Percentiles rank a stretch among this genome's conserved stretches.
Conservation (phyloP, 345 rosid species). For the Salix exigua region DNA sequence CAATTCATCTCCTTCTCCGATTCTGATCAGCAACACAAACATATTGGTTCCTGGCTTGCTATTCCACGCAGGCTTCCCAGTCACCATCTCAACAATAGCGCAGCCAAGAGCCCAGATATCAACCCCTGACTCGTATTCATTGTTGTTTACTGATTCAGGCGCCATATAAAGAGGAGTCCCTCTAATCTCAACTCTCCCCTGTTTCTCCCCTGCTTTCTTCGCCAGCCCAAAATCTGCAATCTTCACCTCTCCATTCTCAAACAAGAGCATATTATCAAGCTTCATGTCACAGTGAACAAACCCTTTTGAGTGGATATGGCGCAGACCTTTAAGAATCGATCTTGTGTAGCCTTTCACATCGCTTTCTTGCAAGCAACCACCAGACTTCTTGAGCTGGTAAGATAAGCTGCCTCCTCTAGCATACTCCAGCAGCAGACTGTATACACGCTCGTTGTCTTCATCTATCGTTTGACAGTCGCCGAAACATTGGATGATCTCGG, state of each 20-base stretch:
- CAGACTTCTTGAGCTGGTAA: slow-evolving; percentile 11
- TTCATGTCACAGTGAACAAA: slow-evolving; percentile 36
- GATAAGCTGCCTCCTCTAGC: slow-evolving; percentile 29
- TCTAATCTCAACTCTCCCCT: slow-evolving; percentile 13
- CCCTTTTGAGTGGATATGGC: slow-evolving; percentile 27
- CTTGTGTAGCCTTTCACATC: slow-evolving; percentile 12
- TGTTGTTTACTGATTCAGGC: slow-evolving; percentile 32
- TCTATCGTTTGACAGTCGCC: slow-evolving; percentile 17
- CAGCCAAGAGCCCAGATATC: slow-evolving; percentile 44
- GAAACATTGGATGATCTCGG: slow-evolving; percentile 18
- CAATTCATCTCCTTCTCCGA: slow-evolving; percentile 20
- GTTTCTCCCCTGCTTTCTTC: slow-evolving; percentile 18
- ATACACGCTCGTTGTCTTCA: slow-evolving; percentile 13
- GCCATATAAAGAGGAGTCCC: slow-evolving; percentile 42
- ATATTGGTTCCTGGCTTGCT: slow-evolving; percentile 2
- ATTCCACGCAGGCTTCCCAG: slow-evolving; percentile 34
- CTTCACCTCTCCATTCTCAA: slow-evolving; percentile 20
- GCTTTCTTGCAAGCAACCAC: slow-evolving; percentile 21
- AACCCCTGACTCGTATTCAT: slow-evolving; percentile 20
- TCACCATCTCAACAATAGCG: slow-evolving; percentile 32
- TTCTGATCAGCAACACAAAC: slow-evolving; percentile 13
- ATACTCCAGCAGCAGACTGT: slow-evolving; percentile 30
- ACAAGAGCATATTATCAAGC: slow-evolving; percentile 28
- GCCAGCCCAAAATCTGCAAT: slow-evolving; percentile 34
- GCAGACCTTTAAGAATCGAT: slow-evolving; percentile 26